These are phyloP conservation scores for Arachis stenosperma DNA, from an alignment of 306 rosid species.

Conservation along the genomic window DNA sequence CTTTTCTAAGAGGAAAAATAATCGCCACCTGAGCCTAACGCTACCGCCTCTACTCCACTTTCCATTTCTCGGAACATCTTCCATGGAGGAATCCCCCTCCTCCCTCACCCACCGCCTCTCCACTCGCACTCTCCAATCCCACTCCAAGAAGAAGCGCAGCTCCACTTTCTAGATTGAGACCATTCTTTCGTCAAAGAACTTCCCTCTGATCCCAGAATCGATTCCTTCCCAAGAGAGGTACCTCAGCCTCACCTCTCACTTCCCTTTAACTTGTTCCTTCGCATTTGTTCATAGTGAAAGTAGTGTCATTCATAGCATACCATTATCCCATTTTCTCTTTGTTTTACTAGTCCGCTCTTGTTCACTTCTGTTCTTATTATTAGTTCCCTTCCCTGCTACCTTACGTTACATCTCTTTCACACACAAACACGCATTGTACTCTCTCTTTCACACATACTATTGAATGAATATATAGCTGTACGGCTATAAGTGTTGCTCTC, in stretches of 20 bases:
- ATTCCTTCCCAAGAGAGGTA: conserved; percentile 80
- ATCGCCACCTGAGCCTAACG: too few relatives aligned
- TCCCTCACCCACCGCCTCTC: conserved; percentile 65
- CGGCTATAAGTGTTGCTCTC: conserved; percentile 51
- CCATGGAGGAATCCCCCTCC: conserved; percentile 62
- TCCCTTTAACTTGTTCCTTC: too few relatives aligned
- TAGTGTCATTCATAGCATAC: not conserved
- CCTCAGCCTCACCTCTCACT: not conserved
- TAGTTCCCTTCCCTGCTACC: conserved; percentile 43
- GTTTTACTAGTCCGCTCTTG: conserved; percentile 42
- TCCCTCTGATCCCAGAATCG: conserved; percentile 82
- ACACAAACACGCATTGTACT: conserved; percentile 37
- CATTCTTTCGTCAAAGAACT: conserved; percentile 71
- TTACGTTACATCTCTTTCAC: conserved; percentile 74
- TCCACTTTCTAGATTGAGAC: conserved; percentile 90
- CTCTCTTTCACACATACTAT: conserved; percentile 28
- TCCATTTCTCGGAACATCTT: conserved; percentile 19
- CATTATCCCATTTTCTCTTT: conserved; percentile 36
- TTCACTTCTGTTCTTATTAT: conserved; percentile 52
- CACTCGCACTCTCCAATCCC: conserved; percentile 43
- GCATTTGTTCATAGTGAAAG: too few relatives aligned
- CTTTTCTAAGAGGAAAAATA: too few relatives aligned
- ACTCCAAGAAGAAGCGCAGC: conserved; percentile 36
- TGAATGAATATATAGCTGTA: conserved; percentile 48
- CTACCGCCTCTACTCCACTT: too few relatives aligned